Conservation (phyloP, 1,284 basidiomycete species). For the Cutaneotrichosporon sp. region DNA sequence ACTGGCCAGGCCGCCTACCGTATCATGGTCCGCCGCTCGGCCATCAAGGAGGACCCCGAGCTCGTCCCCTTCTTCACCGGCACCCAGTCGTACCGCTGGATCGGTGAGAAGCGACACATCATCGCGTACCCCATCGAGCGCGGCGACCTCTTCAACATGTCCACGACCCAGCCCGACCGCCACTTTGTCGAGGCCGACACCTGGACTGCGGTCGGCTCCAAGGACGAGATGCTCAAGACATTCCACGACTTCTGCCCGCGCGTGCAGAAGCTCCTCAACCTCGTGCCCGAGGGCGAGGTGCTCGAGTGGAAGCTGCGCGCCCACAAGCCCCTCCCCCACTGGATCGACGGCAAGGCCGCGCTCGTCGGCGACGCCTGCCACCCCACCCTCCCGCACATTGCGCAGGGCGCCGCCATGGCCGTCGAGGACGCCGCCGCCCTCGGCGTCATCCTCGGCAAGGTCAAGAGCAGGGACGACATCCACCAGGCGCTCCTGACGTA, state of each 20-base stretch:
- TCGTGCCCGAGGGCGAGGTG: slow-evolving; percentile 49
- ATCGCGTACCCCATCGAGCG: slow-evolving; percentile 52
- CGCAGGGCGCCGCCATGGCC: slow-evolving; percentile 53
- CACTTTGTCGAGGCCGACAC: slow-evolving; percentile 44
- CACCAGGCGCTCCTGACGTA: slow-evolving; percentile 44
- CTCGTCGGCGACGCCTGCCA: slow-evolving; percentile 48
- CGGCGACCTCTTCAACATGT: slow-evolving; percentile 50
- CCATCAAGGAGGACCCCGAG: slow-evolving; percentile 49
- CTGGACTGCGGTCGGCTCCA: slow-evolving; percentile 50
- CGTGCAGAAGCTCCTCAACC: slow-evolving; percentile 49
- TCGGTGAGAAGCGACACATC: slow-evolving; percentile 50
- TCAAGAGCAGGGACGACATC: slow-evolving; percentile 45
- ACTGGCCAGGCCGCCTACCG: slow-evolving; percentile 55
- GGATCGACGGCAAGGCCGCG: slow-evolving; percentile 43
- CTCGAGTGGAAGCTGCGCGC: slow-evolving; percentile 53
- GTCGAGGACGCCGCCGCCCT: slow-evolving; percentile 51
- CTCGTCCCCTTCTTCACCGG: slow-evolving; percentile 47
- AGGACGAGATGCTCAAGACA: slow-evolving; percentile 45
- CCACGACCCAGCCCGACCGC: slow-evolving; percentile 51
- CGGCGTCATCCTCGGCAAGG: slow-evolving; percentile 46
- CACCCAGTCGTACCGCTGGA: slow-evolving; percentile 49
- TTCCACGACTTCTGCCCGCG: slow-evolving; percentile 51
- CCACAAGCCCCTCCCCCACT: slow-evolving; percentile 45
- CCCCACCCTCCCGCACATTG: slow-evolving; percentile 47
- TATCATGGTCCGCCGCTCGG: slow-evolving; percentile 44